Evolutionary conservation across 306 rosid species (phyloP), one percentile per base, ranked within the genome.

Genomic region (Lathyrus sativus): DNA sequence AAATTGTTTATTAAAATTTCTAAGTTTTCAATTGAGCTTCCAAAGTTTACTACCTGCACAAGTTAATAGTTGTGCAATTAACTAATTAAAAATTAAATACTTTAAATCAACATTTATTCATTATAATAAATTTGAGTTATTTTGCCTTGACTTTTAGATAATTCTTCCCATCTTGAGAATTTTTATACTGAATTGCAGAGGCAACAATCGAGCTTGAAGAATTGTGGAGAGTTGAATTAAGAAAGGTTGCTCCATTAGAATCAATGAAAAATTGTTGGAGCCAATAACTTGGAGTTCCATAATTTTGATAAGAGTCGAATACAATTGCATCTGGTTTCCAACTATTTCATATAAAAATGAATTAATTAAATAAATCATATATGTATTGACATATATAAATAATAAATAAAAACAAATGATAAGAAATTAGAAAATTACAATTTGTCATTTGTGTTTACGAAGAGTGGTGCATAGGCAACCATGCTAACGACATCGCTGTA

Each of bases 271-370:
- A 44, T 11, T 54, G 61, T 54, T 87, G 96, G 72, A 85, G 39
- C 91, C 95, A 87, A 75, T 90, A 87, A 72, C 96, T 90, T 18
- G 95, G 96, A 57, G 91, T 90, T 68, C 84, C 96, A 68, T 91
- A 91, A 38, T 18, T 35, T 26, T 63, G 82, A 9, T n/a, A n/a
- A n/a, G n/a, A n/a, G n/a, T n/a, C n/a, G n/a, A n/a, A n/a, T n/a
- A n/a, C n/a, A n/a, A n/a, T n/a, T n/a, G n/a, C n/a, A n/a, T n/a
- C n/a, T n/a, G n/a, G n/a, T n/a, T n/a, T n/a, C n/a, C n/a, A n/a
- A n/a, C n/a, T n/a, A n/a, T n/a, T n/a, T n/a, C n/a, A n/a, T n/a
- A n/a, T n/a, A n/a, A n/a, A n/a, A n/a, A n/a, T n/a, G n/a, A n/a
- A n/a, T n/a, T n/a, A n/a, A n/a, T n/a, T n/a, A n/a, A n/a, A n/a